Conservation (phyloP, 371 early-diverging fungal species). For the Mortierella sp. region DNA sequence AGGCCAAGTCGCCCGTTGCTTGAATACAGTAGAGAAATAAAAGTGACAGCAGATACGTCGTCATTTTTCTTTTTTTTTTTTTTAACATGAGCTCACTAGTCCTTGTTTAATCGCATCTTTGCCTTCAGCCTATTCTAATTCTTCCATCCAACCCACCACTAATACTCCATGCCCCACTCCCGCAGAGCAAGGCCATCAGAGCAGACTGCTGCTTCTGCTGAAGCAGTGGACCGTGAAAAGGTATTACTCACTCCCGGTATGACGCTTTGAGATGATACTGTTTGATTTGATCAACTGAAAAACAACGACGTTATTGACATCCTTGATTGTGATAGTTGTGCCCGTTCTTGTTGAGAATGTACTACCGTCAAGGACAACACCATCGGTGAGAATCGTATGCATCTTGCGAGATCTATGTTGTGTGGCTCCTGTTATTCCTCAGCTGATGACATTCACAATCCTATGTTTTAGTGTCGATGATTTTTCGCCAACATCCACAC, state of each 20-base stretch:
- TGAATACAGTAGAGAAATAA: conserved; percentile 4
- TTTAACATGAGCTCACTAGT: no score
- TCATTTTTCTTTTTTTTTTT: no score
- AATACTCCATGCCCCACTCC: background rate
- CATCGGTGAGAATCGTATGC: conserved; percentile 25
- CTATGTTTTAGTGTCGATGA: conserved; percentile 22
- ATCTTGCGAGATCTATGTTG: no score
- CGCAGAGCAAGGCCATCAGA: background rate
- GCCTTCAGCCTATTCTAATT: background rate
- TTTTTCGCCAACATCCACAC: conserved; percentile 34
- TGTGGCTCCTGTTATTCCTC: background rate
- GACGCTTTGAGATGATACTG: background rate
- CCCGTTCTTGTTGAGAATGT: conserved; percentile 40
- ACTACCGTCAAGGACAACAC: conserved; percentile 22
- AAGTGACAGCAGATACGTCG: no score
- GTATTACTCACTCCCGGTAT: background rate
- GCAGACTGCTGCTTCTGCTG: background rate
- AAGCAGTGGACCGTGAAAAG: background rate
- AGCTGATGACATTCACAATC: background rate
- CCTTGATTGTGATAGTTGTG: conserved; percentile 14
- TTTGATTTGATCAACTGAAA: background rate
- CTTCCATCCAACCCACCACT: background rate
- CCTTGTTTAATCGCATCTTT: no score
- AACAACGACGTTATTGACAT: background rate
- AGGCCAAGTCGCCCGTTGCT: conserved; percentile 34